These are phyloP conservation scores for Penicillium sp. DNA, from an alignment of 2,329 filamentous ascomycete species.

Conservation along the genomic window DNA sequence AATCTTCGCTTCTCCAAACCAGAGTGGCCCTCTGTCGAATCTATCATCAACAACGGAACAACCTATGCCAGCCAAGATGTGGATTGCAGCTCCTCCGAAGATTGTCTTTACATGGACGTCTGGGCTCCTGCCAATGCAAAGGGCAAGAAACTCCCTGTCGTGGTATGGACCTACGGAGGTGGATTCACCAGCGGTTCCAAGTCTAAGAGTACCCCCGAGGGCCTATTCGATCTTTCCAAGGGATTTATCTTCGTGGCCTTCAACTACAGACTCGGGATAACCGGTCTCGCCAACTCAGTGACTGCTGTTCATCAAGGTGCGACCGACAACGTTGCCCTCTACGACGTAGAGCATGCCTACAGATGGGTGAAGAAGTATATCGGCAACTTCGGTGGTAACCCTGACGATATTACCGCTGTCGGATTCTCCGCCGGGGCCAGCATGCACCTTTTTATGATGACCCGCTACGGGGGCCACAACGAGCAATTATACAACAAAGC, in stretches of 20 bases:
- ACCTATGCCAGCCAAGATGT: slow-evolving; percentile 33
- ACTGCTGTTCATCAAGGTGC: slow-evolving; percentile 33
- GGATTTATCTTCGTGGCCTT: slow-evolving; percentile 37
- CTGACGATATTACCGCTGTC: slow-evolving; percentile 17
- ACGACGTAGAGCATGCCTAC: slow-evolving; percentile 19
- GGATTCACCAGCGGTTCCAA: slow-evolving; percentile 29
- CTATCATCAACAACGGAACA: slow-evolving; percentile 33
- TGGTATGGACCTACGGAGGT: slow-evolving; percentile 35
- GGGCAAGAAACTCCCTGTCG: slow-evolving; percentile 30
- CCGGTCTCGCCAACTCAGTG: slow-evolving; percentile 33
- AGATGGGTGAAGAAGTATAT: slow-evolving; percentile 23
- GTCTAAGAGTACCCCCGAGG: slow-evolving; percentile 37
- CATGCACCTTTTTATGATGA: slow-evolving; percentile 29
- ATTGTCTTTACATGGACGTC: slow-evolving; percentile 27
- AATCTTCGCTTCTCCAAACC: slow-evolving; percentile 37
- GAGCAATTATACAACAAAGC: slow-evolving; percentile 35
- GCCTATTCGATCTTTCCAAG: slow-evolving; percentile 31
- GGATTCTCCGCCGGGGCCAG: slow-evolving; percentile 18
- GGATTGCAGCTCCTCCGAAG: slow-evolving; percentile 34
- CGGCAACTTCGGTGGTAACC: slow-evolving; percentile 19
- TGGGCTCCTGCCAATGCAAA: slow-evolving; percentile 26
- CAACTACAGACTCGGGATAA: slow-evolving; percentile 40
- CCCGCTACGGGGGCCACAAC: slow-evolving; percentile 33
- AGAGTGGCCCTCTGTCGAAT: slow-evolving; percentile 30
- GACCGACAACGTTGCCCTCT: slow-evolving; percentile 19